phyloP scores from a whole-genome alignment of 23 red algal species.

The Porphyridium purpureum region DNA sequence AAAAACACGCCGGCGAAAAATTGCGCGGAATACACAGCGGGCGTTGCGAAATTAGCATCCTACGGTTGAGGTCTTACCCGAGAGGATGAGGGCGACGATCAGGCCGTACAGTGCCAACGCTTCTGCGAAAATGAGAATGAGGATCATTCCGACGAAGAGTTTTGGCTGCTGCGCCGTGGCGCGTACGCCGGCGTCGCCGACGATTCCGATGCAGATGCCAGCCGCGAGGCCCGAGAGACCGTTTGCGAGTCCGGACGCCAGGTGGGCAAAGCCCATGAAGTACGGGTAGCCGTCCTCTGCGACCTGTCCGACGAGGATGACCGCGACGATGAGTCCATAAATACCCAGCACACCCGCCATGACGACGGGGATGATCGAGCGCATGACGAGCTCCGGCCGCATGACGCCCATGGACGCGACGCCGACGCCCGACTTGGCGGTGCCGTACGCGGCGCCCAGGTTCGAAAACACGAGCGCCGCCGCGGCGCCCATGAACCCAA shows the following conservation, averaged over 20 bases:
- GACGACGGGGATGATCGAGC: constrained; percentile 92
- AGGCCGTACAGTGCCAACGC: constrained; percentile 94
- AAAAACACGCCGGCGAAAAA: too few species aligned
- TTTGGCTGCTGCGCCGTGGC: constrained; percentile 93
- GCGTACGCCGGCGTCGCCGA: constrained; percentile 96
- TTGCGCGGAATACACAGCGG: too few species aligned
- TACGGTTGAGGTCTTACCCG: constrained; percentile 85
- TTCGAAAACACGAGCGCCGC: constrained; percentile 93
- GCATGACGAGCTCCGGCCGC: constrained; percentile 96
- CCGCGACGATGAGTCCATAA: constrained; percentile 96
- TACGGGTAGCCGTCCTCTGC: constrained; percentile 69
- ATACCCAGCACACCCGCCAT: constrained; percentile 98
- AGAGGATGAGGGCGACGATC: constrained; percentile 91
- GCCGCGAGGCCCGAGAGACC: constrained; percentile 87
- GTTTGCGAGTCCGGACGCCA: constrained; percentile 74
- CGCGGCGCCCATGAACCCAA: constrained; percentile 94
- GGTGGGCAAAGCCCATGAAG: constrained; percentile 94
- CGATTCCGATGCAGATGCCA: constrained; percentile 95
- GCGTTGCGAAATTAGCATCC: too few species aligned
- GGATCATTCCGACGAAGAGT: constrained; percentile 73
- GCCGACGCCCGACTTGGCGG: constrained; percentile 91
- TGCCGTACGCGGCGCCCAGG: constrained; percentile 96
- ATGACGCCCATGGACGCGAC: constrained; percentile 95
- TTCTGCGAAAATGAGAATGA: constrained; percentile 88
- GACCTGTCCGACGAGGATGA: constrained; percentile 81